Base-by-base conservation (phyloP, 73 alveolate species). In the Vitrella brassicaformis region DNA sequence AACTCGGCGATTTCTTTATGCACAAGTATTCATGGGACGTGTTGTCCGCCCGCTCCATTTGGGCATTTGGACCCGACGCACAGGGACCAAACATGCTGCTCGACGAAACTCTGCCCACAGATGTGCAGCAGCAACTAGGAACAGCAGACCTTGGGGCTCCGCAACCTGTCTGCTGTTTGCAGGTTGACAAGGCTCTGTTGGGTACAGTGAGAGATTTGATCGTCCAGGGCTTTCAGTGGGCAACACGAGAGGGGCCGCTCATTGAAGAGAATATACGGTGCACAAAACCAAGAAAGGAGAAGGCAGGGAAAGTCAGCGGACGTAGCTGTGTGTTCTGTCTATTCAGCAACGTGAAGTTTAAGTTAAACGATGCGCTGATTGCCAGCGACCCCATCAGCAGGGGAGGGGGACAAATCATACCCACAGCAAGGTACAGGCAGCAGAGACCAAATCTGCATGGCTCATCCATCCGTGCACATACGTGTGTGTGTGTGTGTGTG, bases 41-140 rank as follows among this genome's bases (percentile, higher is more conserved):
- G 72, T 78, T 94, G 68, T 96, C 98, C 25, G 88, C 98, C 31
- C 80, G 93, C 67, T 88, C 96, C n/a, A 85, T 97, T 8, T 97
- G 99, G 99, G 97, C 99, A 25, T 97, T 97, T 80, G 98, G 98
- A 14, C 98, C 98, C 27, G 94, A 92, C 72, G 71, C 72, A 47
- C 72, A 81, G n/a, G 98, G 97, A 0, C 92, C 97, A 22, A 97
- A 97, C 78, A 90, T 91, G 28, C 86, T 97, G 66, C 47, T 95
- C 31, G 98, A 97, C 86, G 98, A 97, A 72, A 94, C 98, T 45
- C 82, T 97, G 27, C 95, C 98, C 9, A 83, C 85, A 1, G 99
- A 97, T 83, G 90, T 82, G 47, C 1, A 14, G 4, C 56, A 39
- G 56, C 14, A 4, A 39, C 22, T 14, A 39, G 4, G 14, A 39